Percentiles rank a stretch among this genome's conserved stretches.
phyloP scores from a whole-genome alignment of 805 yeast genomes.

The Starmerella roubikii region DNA sequence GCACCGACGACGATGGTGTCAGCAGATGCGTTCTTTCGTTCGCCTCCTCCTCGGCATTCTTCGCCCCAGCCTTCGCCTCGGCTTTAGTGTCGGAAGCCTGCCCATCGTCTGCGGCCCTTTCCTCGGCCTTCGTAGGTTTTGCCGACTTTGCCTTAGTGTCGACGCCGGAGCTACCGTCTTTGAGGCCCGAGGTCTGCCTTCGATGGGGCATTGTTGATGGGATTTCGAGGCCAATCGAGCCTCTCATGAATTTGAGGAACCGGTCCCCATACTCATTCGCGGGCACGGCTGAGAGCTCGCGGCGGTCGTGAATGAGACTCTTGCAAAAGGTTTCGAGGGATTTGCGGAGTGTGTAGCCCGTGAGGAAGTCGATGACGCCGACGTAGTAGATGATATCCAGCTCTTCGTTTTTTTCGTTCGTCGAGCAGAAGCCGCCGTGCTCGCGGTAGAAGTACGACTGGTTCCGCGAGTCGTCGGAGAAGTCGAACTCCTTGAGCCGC shows the following conservation, averaged over 20 bases:
- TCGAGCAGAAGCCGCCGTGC: conserved; percentile 74
- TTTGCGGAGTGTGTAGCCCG: conserved; percentile 46
- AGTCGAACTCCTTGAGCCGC: conserved; percentile 24
- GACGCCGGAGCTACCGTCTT: too few species aligned
- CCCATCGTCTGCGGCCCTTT: not conserved
- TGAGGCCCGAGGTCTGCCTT: too few species aligned
- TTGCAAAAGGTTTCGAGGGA: conserved; percentile 78
- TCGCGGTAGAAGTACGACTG: conserved; percentile 54
- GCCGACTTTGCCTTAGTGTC: too few species aligned
- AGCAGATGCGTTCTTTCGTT: too few species aligned
- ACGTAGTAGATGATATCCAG: conserved; percentile 63
- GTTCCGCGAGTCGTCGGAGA: conserved; percentile 22
- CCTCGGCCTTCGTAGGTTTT: not conserved
- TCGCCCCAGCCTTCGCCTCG: too few species aligned
- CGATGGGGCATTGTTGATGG: conserved; percentile 6
- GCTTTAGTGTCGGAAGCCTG: too few species aligned
- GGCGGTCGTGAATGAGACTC: conserved; percentile 51
- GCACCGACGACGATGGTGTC: too few species aligned
- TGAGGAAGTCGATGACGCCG: conserved; percentile 89
- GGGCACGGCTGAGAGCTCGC: conserved; percentile 76
- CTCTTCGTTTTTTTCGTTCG: conserved; percentile 49
- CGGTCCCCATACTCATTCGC: conserved; percentile 82
- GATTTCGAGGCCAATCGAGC: conserved; percentile 19
- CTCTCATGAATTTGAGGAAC: conserved; percentile 52
- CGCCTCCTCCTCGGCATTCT: too few species aligned